A percentile compares a stretch with the other conserved stretches of the same genome.
Evolutionary conservation across 1,139 yeast genomes (phyloP).

Genomic region (Suhomyces panamericanus): DNA sequence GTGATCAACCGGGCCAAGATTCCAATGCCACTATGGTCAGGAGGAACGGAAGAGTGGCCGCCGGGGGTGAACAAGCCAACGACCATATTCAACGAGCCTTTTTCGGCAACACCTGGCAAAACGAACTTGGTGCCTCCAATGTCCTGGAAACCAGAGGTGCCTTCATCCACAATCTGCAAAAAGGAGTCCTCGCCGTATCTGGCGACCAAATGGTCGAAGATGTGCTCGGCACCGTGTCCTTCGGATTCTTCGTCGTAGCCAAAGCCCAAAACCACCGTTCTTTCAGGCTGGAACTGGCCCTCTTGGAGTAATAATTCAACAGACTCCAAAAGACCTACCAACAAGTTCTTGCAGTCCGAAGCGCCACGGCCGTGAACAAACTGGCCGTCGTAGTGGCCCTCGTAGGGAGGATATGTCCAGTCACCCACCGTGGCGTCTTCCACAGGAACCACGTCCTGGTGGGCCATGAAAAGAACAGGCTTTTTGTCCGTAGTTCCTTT

Average conservation of each 20-base stretch:
- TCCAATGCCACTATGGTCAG: slow-evolving; percentile 50
- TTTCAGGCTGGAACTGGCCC: slow-evolving; percentile 36
- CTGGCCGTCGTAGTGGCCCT: slow-evolving; percentile 42
- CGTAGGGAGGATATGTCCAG: slow-evolving; percentile 48
- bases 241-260: slow-evolving; percentile 52
- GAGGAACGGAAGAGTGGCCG: slow-evolving; percentile 52
- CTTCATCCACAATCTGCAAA: slow-evolving; percentile 48
- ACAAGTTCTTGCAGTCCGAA: slow-evolving; percentile 47
- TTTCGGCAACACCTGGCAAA: slow-evolving; percentile 54
- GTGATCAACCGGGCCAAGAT: slow-evolving; percentile 42
- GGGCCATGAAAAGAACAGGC: slow-evolving; percentile 48
- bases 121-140: slow-evolving; percentile 51
- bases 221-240: slow-evolving; percentile 39
- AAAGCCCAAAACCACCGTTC: slow-evolving; percentile 46
- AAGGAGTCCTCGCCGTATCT: slow-evolving; percentile 43
- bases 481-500: slow-evolving; percentile 31
- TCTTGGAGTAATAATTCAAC: slow-evolving; percentile 41
- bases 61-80: slow-evolving; percentile 46
- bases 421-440: slow-evolving; percentile 37
- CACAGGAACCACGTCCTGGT: slow-evolving; percentile 55
- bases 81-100: slow-evolving; percentile 43
- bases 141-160: slow-evolving; percentile 34
- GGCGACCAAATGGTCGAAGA: slow-evolving; percentile 30
- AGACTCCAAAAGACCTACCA: slow-evolving; percentile 44
- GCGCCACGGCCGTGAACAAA: slow-evolving; percentile 48